Evolutionary conservation across 1,284 basidiomycete species (phyloP).

Genomic region (Dichomitus squalens): DNA sequence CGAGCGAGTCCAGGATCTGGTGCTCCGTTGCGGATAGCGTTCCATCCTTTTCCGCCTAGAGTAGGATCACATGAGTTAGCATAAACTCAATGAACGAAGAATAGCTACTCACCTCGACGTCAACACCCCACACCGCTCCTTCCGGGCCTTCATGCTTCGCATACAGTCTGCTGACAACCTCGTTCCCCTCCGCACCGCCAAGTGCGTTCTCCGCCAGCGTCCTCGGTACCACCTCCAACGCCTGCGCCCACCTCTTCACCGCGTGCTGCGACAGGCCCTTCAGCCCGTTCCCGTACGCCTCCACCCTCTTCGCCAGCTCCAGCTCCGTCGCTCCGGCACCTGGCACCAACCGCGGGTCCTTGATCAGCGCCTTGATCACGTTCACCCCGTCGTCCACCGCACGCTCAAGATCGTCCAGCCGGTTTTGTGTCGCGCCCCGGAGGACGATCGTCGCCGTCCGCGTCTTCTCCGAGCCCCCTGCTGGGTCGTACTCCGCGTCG

Average conservation of each 20-base stretch:
- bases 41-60: conserved; percentile 75
- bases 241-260: conserved; percentile 88
- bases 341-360: conserved; percentile 89
- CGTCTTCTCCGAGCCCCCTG: conserved; percentile 61
- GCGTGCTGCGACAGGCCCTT: conserved; percentile 94
- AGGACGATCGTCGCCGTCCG: conserved; percentile 93
- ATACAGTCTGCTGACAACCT: conserved; percentile 86
- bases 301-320: conserved; percentile 85
- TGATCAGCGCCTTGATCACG: conserved; percentile 92
- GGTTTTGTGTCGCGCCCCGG: conserved; percentile 95
- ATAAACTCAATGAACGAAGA: not conserved
- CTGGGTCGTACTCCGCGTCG: conserved; percentile 59
- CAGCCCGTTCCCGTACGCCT: conserved; percentile 86
- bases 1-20: conserved; percentile 83
- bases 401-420: conserved; percentile 92
- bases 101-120: conserved; percentile 74
- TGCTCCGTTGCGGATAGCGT: conserved; percentile 64
- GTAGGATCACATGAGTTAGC: not conserved
- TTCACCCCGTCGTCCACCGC: conserved; percentile 98
- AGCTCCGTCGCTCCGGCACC: conserved; percentile 96
- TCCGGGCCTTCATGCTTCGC: conserved; percentile 83
- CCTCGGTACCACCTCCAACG: conserved; percentile 91
- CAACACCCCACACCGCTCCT: conserved; percentile 84
- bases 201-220: conserved; percentile 95
- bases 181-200: conserved; percentile 90